Base-by-base conservation (phyloP, 2,329 filamentous ascomycete species). In the Ilyonectria destructans region DNA sequence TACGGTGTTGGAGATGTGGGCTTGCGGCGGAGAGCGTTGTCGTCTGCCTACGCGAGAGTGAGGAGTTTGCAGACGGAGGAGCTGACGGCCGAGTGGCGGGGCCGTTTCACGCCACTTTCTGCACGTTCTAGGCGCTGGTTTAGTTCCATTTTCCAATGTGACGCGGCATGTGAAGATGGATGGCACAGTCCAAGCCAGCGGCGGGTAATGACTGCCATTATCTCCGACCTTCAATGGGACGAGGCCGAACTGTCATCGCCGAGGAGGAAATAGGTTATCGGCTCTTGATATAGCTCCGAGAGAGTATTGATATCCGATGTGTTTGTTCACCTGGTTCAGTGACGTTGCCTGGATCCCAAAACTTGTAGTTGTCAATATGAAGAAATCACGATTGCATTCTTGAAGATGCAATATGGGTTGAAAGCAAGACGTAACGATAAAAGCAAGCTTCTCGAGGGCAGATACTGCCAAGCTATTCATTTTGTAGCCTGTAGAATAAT, bases 101-200 rank as follows among this genome's bases (percentile, higher is more conserved):
- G 31, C 21, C 62, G 49, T 60, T 66, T 40, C 63, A 65, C 62
- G 63, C 63, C 63, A 65, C 63, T 46, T 19, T 51, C 49, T 60
- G 62, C 57, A 49, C 40, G 37, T 40, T 45, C 13, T 29, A 9
- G 15, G 46, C 46, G 13, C 26, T 31, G 26, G 8, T 23, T 29
- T 7, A 46, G 57, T 61, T 31, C 31, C 26, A 37, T 26, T 51
- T 60, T 51, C 3, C 49, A 45, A 57, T 65, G 62, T 46, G 49
- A 59, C 62, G 19, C 46, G 49, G 49, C 51, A 56, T 61, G 63
- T 65, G 63, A 57, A 52, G 46, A 29, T 57, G 43, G 57, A 65
- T 37, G 55, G 51, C 45, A 23, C 17, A 55, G 54, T 46, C 54
- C n/a, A 31, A n/a, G 45, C 12, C 19, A 5, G 26, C 26, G 12